Percentiles rank a stretch among this genome's conserved stretches.
Conservation (phyloP, 192 early-diverging fungal species). For the Coemansia sp. region DNA sequence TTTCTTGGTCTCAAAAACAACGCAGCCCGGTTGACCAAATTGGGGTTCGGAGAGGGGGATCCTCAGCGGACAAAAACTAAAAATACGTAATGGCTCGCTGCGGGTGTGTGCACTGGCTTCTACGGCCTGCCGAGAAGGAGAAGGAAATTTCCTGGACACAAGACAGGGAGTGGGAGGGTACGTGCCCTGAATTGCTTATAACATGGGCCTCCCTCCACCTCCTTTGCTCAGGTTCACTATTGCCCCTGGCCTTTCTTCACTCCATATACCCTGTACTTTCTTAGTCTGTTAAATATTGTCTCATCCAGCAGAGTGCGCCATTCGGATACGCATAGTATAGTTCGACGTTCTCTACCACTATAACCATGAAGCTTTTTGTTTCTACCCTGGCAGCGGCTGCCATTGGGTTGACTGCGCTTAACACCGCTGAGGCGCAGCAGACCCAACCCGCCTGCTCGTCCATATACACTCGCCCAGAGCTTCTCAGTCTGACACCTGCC, state of each 20-base stretch:
- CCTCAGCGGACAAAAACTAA: slow-evolving; percentile 1
- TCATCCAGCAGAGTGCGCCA: neutral
- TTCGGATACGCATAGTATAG: slow-evolving; percentile 2
- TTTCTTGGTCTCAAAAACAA: neutral
- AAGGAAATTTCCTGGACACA: neutral
- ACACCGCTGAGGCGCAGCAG: slow-evolving; percentile 33
- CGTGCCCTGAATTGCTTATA: neutral
- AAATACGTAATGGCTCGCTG: slow-evolving; percentile 4
- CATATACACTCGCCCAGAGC: slow-evolving; percentile 49
- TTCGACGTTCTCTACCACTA: neutral
- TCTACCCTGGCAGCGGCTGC: slow-evolving; percentile 23
- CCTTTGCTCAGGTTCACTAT: neutral
- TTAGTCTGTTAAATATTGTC: neutral
- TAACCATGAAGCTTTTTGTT: slow-evolving; percentile 36
- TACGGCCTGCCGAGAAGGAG: neutral
- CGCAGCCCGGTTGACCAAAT: neutral
- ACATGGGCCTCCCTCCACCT: neutral
- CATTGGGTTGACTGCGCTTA: slow-evolving; percentile 30
- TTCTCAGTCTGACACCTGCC: slow-evolving; percentile 37
- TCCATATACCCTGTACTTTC: neutral
- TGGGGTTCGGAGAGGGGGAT: neutral
- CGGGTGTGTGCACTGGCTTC: neutral
- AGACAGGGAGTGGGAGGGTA: neutral
- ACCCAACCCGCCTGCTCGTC: slow-evolving; percentile 42
- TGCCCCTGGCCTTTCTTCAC: neutral